Evolutionary conservation across 2,329 filamentous ascomycete genomes (phyloP).

Genomic region (Talaromyces funiculosus): DNA sequence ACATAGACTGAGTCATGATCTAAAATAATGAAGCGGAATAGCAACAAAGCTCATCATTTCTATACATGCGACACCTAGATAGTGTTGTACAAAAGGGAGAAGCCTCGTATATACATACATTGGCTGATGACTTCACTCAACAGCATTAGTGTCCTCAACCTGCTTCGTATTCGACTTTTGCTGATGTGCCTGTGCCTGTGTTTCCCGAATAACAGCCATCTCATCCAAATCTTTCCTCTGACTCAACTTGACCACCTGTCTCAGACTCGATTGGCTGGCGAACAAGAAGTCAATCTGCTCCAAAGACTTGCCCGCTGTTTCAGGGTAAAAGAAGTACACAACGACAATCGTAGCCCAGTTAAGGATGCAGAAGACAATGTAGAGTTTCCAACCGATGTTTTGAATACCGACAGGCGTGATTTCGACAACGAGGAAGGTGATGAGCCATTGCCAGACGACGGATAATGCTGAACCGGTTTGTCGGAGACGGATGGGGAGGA

Average conservation of each 20-base stretch:
- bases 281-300: slow-evolving; percentile 26
- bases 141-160: slow-evolving; percentile 5
- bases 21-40: background rate
- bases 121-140: background rate
- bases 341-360: slow-evolving; percentile 43
- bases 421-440: slow-evolving; percentile 26
- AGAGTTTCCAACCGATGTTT: slow-evolving; percentile 33
- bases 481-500: slow-evolving; percentile 14
- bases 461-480: slow-evolving; percentile 13
- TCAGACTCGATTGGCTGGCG: slow-evolving; percentile 13
- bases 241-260: slow-evolving; percentile 15
- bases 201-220: slow-evolving; percentile 12
- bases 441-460: slow-evolving; percentile 16
- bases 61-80: background rate
- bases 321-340: slow-evolving; percentile 33
- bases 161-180: slow-evolving; percentile 12
- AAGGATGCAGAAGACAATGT: slow-evolving; percentile 25
- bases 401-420: slow-evolving; percentile 39
- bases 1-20: background rate
- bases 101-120: background rate
- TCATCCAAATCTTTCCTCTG: slow-evolving; percentile 15
- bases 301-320: slow-evolving; percentile 20
- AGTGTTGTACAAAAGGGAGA: background rate
- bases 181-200: slow-evolving; percentile 13
- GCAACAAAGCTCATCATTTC: background rate